These are phyloP conservation scores for Fomitiporia mediterranea DNA, from an alignment of 1,284 basidiomycete species.

Conservation along the genomic window DNA sequence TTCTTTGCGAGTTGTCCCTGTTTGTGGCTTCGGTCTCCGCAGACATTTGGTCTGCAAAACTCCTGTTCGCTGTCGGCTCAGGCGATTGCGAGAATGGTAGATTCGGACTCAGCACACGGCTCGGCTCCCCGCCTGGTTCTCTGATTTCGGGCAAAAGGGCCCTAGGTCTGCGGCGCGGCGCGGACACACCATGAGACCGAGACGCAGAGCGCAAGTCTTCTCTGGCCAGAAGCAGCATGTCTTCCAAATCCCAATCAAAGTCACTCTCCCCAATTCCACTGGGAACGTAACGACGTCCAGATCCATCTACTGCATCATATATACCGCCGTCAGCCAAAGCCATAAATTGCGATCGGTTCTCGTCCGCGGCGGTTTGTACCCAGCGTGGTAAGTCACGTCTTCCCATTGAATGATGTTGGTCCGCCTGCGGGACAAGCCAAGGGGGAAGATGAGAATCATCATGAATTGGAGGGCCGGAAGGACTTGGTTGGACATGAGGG, in stretches of 20 bases:
- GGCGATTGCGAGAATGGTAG: conserved; percentile 1
- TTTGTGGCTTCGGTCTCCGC: background rate
- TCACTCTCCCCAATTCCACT: too few relatives aligned
- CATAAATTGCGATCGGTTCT: too few relatives aligned
- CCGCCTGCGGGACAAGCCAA: conserved; percentile 11
- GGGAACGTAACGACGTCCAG: too few relatives aligned
- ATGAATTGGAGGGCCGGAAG: conserved; percentile 23
- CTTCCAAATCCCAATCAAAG: too few relatives aligned
- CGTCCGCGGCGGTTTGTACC: too few relatives aligned
- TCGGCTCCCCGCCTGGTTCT: too few relatives aligned
- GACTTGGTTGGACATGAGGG: conserved; percentile 36
- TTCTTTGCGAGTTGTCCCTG: background rate
- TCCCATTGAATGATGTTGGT: background rate
- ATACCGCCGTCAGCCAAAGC: too few relatives aligned
- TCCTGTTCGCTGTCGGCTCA: background rate
- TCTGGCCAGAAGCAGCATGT: too few relatives aligned
- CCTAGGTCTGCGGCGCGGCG: background rate
- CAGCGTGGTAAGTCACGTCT: too few relatives aligned
- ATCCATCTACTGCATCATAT: too few relatives aligned
- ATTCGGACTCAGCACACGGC: background rate
- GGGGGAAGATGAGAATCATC: conserved; percentile 17
- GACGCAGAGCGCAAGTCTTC: too few relatives aligned
- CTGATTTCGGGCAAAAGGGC: background rate
- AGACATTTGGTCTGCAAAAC: background rate
- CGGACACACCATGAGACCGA: background rate